A percentile compares a stretch with the other conserved stretches of the same genome.
These are phyloP conservation scores for Keqinozyma sinolaborantium DNA, from an alignment of 1,139 yeast genomes.

Conservation along the genomic window DNA sequence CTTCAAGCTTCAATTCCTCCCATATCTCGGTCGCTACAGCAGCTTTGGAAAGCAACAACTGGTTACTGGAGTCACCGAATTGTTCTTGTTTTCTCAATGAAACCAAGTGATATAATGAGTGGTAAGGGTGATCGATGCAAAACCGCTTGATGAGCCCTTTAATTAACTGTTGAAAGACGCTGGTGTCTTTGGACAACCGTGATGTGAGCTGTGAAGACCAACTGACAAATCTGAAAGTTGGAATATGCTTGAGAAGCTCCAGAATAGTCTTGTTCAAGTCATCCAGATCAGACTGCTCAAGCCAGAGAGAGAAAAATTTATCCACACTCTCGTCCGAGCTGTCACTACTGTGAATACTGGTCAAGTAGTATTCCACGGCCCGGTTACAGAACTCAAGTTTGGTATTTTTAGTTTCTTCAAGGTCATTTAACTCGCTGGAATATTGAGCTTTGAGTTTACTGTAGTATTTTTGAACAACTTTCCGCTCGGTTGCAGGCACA, in stretches of 20 bases:
- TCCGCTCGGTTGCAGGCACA: conserved; percentile 41
- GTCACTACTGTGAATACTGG: conserved; percentile 44
- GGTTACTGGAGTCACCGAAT: conserved; percentile 23
- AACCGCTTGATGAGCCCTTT: conserved; percentile 47
- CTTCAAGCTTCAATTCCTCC: conserved; percentile 14
- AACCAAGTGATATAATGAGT: conserved; percentile 65
- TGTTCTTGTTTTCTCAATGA: conserved; percentile 50
- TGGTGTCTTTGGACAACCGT: conserved; percentile 48
- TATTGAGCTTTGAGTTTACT: conserved; percentile 45
- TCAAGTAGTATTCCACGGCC: conserved; percentile 61
- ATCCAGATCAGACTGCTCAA: conserved; percentile 51
- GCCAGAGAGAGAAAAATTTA: conserved; percentile 83
- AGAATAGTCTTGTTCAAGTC: conserved; percentile 32
- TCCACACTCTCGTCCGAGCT: conserved; percentile 63
- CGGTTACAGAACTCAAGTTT: conserved; percentile 45
- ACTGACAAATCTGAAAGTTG: conserved; percentile 61
- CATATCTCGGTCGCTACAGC: conserved; percentile 50
- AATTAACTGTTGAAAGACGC: conserved; percentile 55
- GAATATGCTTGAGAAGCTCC: conserved; percentile 37
- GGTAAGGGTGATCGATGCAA: conserved; percentile 69
- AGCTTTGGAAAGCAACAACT: conserved; percentile 43
- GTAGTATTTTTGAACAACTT: conserved; percentile 49
- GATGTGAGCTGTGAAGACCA: conserved; percentile 88
- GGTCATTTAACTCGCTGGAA: conserved; percentile 47
- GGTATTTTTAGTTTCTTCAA: conserved; percentile 31